Conservation (phyloP, 805 yeast genomes). For the Wickerhamiella shivajii region DNA sequence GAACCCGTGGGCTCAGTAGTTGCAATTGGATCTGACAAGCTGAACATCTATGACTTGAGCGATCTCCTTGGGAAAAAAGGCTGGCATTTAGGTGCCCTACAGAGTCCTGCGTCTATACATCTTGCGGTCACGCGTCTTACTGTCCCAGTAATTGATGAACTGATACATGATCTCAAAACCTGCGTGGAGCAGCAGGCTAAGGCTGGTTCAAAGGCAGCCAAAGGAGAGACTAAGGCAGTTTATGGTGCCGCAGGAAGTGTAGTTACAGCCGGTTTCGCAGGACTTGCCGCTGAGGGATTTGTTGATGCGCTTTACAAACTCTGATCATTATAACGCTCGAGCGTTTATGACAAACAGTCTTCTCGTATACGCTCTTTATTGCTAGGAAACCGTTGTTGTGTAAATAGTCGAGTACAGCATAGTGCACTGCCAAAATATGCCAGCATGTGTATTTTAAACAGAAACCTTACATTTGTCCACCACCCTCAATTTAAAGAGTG, state of each 20-base stretch:
- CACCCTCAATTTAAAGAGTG: too few relatives aligned
- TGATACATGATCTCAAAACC: conserved; percentile 37
- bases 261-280: conserved; percentile 71
- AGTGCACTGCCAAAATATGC: too few relatives aligned
- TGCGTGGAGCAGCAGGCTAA: conserved; percentile 31
- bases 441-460: too few relatives aligned
- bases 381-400: too few relatives aligned
- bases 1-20: conserved; percentile 77
- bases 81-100: conserved; percentile 84
- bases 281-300: conserved; percentile 61
- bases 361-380: too few relatives aligned
- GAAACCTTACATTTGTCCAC: too few relatives aligned
- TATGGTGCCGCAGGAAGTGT: conserved; percentile 95
- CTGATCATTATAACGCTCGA: too few relatives aligned
- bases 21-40: conserved; percentile 46
- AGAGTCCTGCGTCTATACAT: conserved; percentile 83
- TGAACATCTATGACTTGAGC: conserved; percentile 66
- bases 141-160: conserved; percentile 42
- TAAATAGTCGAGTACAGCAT: too few relatives aligned
- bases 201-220: conserved; percentile 16
- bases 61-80: conserved; percentile 54
- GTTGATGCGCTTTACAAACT: conserved; percentile 63
- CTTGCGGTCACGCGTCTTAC: conserved; percentile 73
- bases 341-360: too few relatives aligned
- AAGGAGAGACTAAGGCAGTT: conserved; percentile 60